phyloP scores from a whole-genome alignment of 805 yeast species.

The Wickerhamiella dianesei region DNA sequence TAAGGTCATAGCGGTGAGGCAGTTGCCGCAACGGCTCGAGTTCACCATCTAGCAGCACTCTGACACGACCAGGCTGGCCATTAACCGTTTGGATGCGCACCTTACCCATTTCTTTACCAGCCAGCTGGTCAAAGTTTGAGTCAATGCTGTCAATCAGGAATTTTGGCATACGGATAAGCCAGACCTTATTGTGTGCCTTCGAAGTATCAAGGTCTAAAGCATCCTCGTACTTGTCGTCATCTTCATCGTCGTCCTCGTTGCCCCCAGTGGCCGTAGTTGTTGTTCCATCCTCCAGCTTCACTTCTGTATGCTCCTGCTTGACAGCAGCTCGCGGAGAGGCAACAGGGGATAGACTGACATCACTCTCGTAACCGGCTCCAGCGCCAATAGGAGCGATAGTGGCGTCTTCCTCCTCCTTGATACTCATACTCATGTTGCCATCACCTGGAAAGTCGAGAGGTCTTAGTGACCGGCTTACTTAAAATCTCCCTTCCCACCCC shows the following conservation, averaged over 20 bases:
- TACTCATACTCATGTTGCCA: neutral
- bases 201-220: constrained; percentile 63
- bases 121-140: constrained; percentile 33
- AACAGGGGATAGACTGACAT: constrained; percentile 25
- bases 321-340: constrained; percentile 17
- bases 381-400: neutral
- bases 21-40: constrained; percentile 37
- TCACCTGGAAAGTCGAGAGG: neutral
- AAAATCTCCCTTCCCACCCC: no score
- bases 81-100: constrained; percentile 50
- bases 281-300: constrained; percentile 1
- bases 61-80: constrained; percentile 21
- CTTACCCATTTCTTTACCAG: constrained; percentile 65
- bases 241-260: constrained; percentile 19
- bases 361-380: constrained; percentile 24
- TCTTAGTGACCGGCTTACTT: neutral
- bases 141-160: constrained; percentile 44
- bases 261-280: neutral
- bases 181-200: constrained; percentile 55
- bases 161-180: constrained; percentile 86
- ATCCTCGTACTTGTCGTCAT: constrained; percentile 40
- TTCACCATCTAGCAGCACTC: constrained; percentile 26
- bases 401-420: constrained; percentile 1
- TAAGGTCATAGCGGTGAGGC: constrained; percentile 75
- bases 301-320: constrained; percentile 8